Evolutionary conservation across 257 asterid genomes (phyloP), one percentile per base, ranked within the genome.

Genomic region (Nicotiana benthamiana): DNA sequence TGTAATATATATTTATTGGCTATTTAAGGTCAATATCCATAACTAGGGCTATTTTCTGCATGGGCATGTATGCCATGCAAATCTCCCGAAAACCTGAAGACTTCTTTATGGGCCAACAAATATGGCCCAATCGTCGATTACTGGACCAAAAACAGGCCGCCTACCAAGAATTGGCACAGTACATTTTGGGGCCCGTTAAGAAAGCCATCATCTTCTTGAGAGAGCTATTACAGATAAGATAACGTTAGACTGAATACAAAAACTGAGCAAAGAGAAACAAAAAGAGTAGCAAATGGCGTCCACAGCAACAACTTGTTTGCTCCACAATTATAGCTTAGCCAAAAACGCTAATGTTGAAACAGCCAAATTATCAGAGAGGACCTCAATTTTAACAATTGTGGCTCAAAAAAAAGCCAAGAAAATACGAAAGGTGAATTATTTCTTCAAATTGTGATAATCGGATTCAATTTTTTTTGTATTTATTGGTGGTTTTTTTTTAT

Each of bases 401-500:
- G 97, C 97, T 77, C 97, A 92, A 68, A 93, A 93, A 83, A 95
- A 95, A 84, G 94, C 90, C 83, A 88, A 83, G 89, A 95, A 95
- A 85, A 17, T 77, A 9, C 89, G 97, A 79, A 94, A 93, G 96
- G 98, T 89, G 62, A 18, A 51, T n/a, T 72, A 8, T 6, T 46
- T 72, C 40, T 72, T 72, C 60, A 72, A 72, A 72, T 24, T 46
- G 15, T 46, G 4, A 72, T 46, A 24, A 46, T 72, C 30, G 36
- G 40, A 4, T 72, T 72, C 13, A 4, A 43, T 0, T 12, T 24
- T 11, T 68, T 11, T 10, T 72, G 26, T 27, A 2, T 68, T 17
- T 15, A 34, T 32, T 26, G 27, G 27, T 26, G 27, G 27, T 26
- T 16, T 11, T 57, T 32, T 54, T 26, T 79, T 46, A 36, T 80